phyloP scores from a whole-genome alignment of 1,284 basidiomycete species.

The Farysia itapuensis region DNA sequence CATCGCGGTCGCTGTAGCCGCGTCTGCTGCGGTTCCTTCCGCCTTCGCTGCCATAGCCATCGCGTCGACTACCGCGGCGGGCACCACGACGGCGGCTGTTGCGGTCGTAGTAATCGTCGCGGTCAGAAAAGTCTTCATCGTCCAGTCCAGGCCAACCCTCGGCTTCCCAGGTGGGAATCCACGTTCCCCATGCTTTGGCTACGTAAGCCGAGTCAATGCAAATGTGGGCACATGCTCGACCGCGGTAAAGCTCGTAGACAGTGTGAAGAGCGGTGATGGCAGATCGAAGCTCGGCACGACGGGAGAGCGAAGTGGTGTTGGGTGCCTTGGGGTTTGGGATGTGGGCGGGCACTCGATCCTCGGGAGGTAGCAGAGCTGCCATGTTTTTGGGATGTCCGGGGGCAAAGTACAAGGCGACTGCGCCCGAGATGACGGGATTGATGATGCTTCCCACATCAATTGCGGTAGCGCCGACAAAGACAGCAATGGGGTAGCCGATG shows the following conservation, averaged over 20 bases:
- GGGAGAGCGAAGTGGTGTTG: conserved; percentile 23
- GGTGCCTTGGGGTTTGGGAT: conserved; percentile 41
- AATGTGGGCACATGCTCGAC: conserved; percentile 43
- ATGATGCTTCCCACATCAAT: conserved; percentile 40
- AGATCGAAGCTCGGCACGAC: conserved; percentile 44
- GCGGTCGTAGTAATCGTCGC: conserved; percentile 19
- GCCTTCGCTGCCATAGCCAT: conserved; percentile 22
- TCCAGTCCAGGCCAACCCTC: conserved; percentile 49
- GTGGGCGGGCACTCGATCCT: conserved; percentile 30
- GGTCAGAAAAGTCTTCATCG: conserved; percentile 10
- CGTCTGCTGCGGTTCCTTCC: conserved; percentile 8
- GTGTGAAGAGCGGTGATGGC: conserved; percentile 38
- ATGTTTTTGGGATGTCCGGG: conserved; percentile 40
- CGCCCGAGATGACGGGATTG: conserved; percentile 26
- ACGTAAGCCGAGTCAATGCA: conserved; percentile 53
- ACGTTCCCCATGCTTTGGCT: conserved; percentile 53
- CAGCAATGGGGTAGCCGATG: conserved; percentile 33
- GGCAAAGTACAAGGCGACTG: conserved; percentile 37
- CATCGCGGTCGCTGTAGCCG: conserved; percentile 1
- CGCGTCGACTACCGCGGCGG: conserved; percentile 10
- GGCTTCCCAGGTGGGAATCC: conserved; percentile 52
- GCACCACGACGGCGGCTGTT: conserved; percentile 5
- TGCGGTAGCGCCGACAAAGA: conserved; percentile 44
- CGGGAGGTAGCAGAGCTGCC: conserved; percentile 29
- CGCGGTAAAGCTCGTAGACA: conserved; percentile 37